Percentiles rank a stretch among this genome's conserved stretches.
Conservation (phyloP, 306 rosid species). For the Citrullus amarus region DNA sequence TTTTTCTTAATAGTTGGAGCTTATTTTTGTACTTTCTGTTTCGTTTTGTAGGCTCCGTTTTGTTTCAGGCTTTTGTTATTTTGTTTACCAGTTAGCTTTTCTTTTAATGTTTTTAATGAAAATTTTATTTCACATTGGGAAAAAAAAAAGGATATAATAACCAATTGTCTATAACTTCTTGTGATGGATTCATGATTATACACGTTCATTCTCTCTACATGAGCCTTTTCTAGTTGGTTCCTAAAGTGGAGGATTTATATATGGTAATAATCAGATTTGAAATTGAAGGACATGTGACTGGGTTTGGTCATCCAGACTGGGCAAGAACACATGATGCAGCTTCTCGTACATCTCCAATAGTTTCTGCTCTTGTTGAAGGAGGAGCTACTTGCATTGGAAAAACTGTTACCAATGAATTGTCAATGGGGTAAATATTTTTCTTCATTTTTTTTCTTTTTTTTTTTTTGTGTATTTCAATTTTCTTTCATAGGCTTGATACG, state of each 20-base stretch:
- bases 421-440: constrained; percentile 40
- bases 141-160: not conserved
- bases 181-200: not conserved
- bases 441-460: not conserved
- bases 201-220: not conserved
- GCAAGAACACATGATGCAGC: constrained; percentile 64
- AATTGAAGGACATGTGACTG: constrained; percentile 62
- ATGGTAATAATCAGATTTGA: constrained; percentile 48
- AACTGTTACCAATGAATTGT: constrained; percentile 63
- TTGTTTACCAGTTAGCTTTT: not conserved
- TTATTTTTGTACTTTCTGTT: not conserved
- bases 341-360: constrained; percentile 53
- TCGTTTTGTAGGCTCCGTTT: not conserved
- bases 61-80: not conserved
- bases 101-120: not conserved
- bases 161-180: not conserved
- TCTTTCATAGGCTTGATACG: not conserved
- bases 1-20: not conserved
- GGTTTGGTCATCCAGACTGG: constrained; percentile 97
- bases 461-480: not conserved
- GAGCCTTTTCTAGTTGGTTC: not conserved
- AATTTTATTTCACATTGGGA: not conserved
- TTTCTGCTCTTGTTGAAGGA: constrained; percentile 66
- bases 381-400: constrained; percentile 84
- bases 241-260: constrained; percentile 8